A percentile compares a stretch with the other conserved stretches of the same genome.
phyloP scores from a whole-genome alignment of 768 basidiomycete genomes.

The Suillus alpinus region DNA sequence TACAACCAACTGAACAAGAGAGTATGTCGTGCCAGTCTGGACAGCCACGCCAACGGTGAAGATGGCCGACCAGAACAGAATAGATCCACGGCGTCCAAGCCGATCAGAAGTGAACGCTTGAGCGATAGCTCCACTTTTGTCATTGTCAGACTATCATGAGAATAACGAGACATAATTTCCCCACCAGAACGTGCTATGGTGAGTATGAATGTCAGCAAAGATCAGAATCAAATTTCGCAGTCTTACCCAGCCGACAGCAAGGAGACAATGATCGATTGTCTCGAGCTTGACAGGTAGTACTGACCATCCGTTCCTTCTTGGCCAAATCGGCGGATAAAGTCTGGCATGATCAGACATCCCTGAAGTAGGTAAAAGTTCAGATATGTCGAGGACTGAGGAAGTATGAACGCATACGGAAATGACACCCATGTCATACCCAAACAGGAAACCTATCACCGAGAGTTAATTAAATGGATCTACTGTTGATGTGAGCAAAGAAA shows the following conservation, averaged over 20 bases:
- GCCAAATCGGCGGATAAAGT: constrained; percentile 72
- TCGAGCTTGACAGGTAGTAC: constrained; percentile 52
- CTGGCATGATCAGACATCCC: constrained; percentile 80
- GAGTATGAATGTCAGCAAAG: not conserved
- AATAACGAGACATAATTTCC: constrained; percentile 10
- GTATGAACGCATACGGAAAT: constrained; percentile 50
- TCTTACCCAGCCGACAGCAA: constrained; percentile 68
- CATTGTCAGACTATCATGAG: constrained; percentile 4
- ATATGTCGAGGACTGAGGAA: not conserved
- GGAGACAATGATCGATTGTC: constrained; percentile 78
- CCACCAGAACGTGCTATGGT: constrained; percentile 49
- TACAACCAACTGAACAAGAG: constrained; percentile 63
- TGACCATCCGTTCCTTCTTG: constrained; percentile 45
- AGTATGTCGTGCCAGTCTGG: constrained; percentile 62
- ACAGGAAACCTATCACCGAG: constrained; percentile 50
- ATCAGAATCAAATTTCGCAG: not conserved
- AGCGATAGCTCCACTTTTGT: constrained; percentile 52
- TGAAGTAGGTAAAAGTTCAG: constrained; percentile 19
- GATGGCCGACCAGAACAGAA: constrained; percentile 71
- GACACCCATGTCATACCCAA: constrained; percentile 77
- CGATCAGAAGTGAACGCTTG: constrained; percentile 77
- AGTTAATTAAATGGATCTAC: not conserved
- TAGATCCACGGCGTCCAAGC: constrained; percentile 68
- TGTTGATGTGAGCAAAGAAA: not conserved
- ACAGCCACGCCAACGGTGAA: constrained; percentile 70